Conservation (phyloP, 495 filamentous ascomycete species). For the Penicillium odoratum region DNA sequence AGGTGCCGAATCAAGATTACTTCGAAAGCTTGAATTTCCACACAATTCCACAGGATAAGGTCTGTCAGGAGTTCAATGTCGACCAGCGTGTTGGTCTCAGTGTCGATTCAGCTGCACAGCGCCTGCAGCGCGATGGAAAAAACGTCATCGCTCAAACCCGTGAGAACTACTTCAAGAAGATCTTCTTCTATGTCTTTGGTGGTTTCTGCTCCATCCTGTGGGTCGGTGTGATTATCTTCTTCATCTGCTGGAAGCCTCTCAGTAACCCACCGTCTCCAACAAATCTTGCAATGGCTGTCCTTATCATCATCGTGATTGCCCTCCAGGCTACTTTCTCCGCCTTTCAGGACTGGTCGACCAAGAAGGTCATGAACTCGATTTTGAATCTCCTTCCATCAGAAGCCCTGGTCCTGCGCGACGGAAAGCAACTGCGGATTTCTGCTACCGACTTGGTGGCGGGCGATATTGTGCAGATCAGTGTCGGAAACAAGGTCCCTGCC, state of each 20-base stretch:
- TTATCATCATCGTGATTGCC: conserved; percentile 65
- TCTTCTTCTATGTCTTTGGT: conserved; percentile 68
- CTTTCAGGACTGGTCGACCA: conserved; percentile 67
- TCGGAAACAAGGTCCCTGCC: conserved; percentile 71
- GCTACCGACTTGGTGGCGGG: conserved; percentile 66
- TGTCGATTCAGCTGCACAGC: conserved; percentile 33
- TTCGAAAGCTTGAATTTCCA: conserved; percentile 46
- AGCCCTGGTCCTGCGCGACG: conserved; percentile 62
- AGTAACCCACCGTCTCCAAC: conserved; percentile 64
- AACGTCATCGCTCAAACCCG: conserved; percentile 61
- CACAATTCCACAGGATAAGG: conserved; percentile 23
- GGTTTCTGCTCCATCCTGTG: conserved; percentile 74
- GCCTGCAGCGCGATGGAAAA: conserved; percentile 55
- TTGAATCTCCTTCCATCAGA: conserved; percentile 66
- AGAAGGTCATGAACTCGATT: conserved; percentile 65
- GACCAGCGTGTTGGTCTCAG: conserved; percentile 32
- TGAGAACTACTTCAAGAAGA: conserved; percentile 55
- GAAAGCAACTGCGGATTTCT: conserved; percentile 44
- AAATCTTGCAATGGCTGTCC: conserved; percentile 68
- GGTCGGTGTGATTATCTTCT: conserved; percentile 65
- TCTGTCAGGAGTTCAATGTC: conserved; percentile 38
- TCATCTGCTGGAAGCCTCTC: conserved; percentile 73
- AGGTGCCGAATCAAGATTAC: conserved; percentile 37
- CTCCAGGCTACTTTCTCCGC: conserved; percentile 71
- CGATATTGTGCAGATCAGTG: conserved; percentile 63